These are phyloP conservation scores for Pyracantha coccinea DNA, from an alignment of 331 rosid genomes.

Conservation along the genomic window DNA sequence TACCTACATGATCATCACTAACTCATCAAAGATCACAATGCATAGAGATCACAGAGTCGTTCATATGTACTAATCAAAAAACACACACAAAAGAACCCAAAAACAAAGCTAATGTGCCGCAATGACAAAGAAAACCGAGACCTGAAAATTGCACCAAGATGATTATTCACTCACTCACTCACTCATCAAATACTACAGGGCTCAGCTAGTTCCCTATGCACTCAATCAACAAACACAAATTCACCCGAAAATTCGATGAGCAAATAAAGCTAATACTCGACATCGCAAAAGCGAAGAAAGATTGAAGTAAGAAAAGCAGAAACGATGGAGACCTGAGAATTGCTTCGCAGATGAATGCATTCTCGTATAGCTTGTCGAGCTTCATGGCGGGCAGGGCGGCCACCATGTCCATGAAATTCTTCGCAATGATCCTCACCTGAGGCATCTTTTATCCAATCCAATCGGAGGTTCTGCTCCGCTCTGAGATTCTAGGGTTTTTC, in stretches of 20 bases:
- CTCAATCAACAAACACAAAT: background rate
- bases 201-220: no score
- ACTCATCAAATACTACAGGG: no score
- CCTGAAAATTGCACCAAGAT: no score
- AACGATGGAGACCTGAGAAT: conserved; percentile 58
- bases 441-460: no score
- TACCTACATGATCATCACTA: background rate
- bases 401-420: conserved; percentile 99
- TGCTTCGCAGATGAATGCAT: conserved; percentile 94
- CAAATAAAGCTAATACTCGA: background rate
- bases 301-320: background rate
- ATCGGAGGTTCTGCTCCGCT: background rate
- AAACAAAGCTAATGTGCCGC: no score
- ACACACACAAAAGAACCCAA: no score
- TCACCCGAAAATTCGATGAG: background rate
- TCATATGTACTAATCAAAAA: no score
- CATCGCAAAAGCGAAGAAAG: background rate
- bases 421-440: conserved; percentile 82
- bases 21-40: background rate
- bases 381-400: conserved; percentile 91
- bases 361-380: conserved; percentile 78
- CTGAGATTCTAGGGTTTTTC: conserved; percentile 7
- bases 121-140: no score
- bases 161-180: no score
- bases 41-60: no score